phyloP scores from a whole-genome alignment of 257 asterid species.

The Ehretia macrophylla region DNA sequence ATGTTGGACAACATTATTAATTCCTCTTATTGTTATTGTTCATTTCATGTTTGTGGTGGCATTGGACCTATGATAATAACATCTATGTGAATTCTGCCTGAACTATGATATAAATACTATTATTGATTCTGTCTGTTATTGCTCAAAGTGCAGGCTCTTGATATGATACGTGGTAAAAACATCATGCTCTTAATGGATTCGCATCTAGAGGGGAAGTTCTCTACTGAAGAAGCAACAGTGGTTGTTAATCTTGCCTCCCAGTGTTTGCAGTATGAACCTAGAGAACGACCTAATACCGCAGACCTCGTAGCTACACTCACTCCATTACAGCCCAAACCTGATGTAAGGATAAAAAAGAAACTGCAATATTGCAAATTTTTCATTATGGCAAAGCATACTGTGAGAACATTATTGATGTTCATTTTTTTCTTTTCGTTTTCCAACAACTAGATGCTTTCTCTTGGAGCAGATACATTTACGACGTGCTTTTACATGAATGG shows the following conservation, averaged over 20 bases:
- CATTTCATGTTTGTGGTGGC: too few relatives aligned
- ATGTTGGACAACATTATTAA: neutral
- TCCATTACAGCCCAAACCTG: conserved; percentile 65
- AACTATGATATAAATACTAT: neutral
- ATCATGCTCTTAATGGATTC: conserved; percentile 81
- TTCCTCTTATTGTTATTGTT: too few relatives aligned
- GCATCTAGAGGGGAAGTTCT: conserved; percentile 84
- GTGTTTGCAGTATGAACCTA: conserved; percentile 82
- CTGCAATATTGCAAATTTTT: too few relatives aligned
- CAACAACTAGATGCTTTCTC: too few relatives aligned
- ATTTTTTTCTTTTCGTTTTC: neutral
- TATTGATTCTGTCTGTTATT: neutral
- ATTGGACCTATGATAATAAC: too few relatives aligned
- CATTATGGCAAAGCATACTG: neutral
- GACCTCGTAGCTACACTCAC: conserved; percentile 75
- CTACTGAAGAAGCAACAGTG: conserved; percentile 73
- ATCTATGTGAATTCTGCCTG: too few relatives aligned
- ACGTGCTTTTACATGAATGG: too few relatives aligned
- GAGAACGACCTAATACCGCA: conserved; percentile 78
- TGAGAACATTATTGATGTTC: too few relatives aligned
- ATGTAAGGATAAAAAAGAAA: conserved; percentile 61
- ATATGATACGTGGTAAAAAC: conserved; percentile 86
- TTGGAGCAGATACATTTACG: too few relatives aligned
- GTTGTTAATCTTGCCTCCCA: conserved; percentile 81
- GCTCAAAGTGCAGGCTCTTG: conserved; percentile 69